Conservation (phyloP, 2,329 filamentous ascomycete species). For the Emericellopsis cladophorae region DNA sequence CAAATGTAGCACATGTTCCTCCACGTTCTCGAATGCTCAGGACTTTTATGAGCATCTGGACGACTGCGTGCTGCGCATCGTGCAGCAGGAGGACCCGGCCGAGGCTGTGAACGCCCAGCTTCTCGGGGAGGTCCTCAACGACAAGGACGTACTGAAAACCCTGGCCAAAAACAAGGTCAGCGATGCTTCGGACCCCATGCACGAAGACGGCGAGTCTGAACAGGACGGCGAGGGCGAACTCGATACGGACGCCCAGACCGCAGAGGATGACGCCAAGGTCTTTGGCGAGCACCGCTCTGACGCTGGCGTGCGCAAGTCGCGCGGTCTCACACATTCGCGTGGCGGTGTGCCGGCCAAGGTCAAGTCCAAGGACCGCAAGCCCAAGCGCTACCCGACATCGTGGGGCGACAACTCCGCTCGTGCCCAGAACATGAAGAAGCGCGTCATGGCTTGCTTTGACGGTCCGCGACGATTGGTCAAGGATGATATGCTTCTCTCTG, state of each 20-base stretch:
- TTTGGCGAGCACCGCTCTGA: constrained; percentile 30
- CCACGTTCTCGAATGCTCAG: constrained; percentile 83
- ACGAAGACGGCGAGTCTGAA: constrained; percentile 21
- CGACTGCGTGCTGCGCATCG: constrained; percentile 59
- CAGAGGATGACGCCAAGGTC: constrained; percentile 28
- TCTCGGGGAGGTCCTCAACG: constrained; percentile 52
- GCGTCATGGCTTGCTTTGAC: constrained; percentile 86
- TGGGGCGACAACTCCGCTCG: constrained; percentile 89
- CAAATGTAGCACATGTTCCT: constrained; percentile 89
- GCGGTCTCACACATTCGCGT: constrained; percentile 66
- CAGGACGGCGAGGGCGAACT: constrained; percentile 37
- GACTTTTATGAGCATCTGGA: constrained; percentile 98
- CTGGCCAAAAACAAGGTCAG: constrained; percentile 51
- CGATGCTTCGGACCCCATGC: constrained; percentile 38
- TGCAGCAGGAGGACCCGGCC: constrained; percentile 57
- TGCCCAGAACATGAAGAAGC: constrained; percentile 92
- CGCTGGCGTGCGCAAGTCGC: constrained; percentile 48
- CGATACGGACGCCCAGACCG: constrained; percentile 31
- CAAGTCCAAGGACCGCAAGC: constrained; percentile 64
- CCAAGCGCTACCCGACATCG: constrained; percentile 63
- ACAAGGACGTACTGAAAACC: constrained; percentile 47
- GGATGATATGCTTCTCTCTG: constrained; percentile 98
- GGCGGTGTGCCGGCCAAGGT: constrained; percentile 50
- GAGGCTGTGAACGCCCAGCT: constrained; percentile 57
- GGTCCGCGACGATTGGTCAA: constrained; percentile 81